Evolutionary conservation across 805 yeast genomes (phyloP).

Genomic region (Starmerella stigmatis): DNA sequence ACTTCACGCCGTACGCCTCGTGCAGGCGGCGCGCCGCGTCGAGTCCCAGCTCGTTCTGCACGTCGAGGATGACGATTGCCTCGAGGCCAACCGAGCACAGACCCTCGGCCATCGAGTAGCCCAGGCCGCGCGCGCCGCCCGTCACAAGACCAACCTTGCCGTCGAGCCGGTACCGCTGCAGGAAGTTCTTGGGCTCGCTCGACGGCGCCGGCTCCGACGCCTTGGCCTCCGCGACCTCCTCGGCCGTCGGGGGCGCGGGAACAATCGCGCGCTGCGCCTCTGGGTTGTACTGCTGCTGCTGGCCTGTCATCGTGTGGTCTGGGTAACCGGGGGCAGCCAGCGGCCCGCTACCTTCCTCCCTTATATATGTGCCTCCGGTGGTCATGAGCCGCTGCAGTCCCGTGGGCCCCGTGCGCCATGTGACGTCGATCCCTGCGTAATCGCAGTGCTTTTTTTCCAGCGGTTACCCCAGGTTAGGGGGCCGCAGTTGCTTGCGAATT

Average conservation of each 20-base stretch:
- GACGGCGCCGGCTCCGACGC: slow-evolving; percentile 28
- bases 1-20: slow-evolving; percentile 43
- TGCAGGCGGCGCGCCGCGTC: slow-evolving; percentile 49
- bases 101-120: slow-evolving; percentile 51
- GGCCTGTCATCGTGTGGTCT: no score
- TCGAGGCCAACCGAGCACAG: slow-evolving; percentile 45
- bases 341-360: no score
- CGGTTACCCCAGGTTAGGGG: no score
- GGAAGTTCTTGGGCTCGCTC: slow-evolving; percentile 32
- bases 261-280: slow-evolving; percentile 30
- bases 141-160: slow-evolving; percentile 55
- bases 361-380: neutral
- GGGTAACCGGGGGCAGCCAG: no score
- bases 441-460: slow-evolving; percentile 1
- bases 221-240: slow-evolving; percentile 33
- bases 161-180: slow-evolving; percentile 42
- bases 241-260: slow-evolving; percentile 35
- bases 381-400: neutral
- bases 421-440: slow-evolving; percentile 6
- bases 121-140: slow-evolving; percentile 62
- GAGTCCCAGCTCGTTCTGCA: slow-evolving; percentile 50
- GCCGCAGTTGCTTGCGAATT: slow-evolving; percentile 4
- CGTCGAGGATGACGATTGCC: slow-evolving; percentile 45
- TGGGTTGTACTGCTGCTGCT: slow-evolving; percentile 18
- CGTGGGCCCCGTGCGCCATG: slow-evolving; percentile 8